phyloP scores from a whole-genome alignment of 306 rosid species.

The peach (Prunus persica) region DNA sequence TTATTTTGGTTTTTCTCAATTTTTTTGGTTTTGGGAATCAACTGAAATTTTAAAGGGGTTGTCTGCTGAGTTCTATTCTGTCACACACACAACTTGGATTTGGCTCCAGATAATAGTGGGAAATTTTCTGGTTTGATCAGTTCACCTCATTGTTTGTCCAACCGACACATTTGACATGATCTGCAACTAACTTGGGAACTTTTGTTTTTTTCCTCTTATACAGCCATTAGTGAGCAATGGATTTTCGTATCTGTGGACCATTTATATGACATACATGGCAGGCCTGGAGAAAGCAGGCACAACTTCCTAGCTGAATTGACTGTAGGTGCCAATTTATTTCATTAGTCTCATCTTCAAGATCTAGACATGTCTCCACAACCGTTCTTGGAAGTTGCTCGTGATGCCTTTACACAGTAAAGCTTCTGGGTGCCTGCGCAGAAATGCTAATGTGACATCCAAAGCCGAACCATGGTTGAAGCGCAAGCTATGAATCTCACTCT shows the following conservation, averaged over 20 bases:
- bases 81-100: not conserved
- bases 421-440: not conserved
- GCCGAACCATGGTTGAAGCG: conserved; percentile 9
- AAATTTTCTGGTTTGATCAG: not conserved
- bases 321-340: conserved; percentile 10
- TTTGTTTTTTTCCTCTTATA: conserved; percentile 2
- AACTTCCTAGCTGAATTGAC: conserved; percentile 31
- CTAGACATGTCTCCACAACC: conserved; percentile 6
- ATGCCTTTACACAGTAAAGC: conserved; percentile 11
- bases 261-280: conserved; percentile 93
- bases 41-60: not conserved
- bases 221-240: conserved; percentile 96
- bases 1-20: not conserved
- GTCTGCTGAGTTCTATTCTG: not conserved
- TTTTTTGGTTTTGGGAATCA: not conserved
- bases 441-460: conserved; percentile 15
- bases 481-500: conserved; percentile 12
- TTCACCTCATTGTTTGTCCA: not conserved
- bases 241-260: conserved; percentile 87
- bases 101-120: not conserved
- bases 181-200: conserved; percentile 6
- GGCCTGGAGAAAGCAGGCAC: conserved; percentile 61
- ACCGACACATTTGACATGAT: not conserved
- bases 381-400: conserved; percentile 16
- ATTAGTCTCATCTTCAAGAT: not conserved